Evolutionary conservation across 208 protist genomes (phyloP).

Genomic region (Wallacemonas sp.): DNA sequence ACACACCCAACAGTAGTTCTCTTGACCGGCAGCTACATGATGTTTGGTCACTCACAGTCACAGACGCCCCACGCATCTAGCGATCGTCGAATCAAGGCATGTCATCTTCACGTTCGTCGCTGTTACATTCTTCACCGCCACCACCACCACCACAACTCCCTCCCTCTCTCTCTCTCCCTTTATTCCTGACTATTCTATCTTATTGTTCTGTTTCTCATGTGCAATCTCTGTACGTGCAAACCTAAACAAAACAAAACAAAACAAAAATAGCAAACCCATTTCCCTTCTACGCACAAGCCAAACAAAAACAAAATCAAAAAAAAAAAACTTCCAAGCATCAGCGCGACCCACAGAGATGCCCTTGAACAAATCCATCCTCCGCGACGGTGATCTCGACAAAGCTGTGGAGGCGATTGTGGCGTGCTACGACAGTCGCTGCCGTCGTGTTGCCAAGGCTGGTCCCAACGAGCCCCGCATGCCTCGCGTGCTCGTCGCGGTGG

Average conservation of each 20-base stretch:
- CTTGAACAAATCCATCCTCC: conserved; percentile 7
- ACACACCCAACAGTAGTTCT: no score
- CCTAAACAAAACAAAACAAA: conserved; percentile 7
- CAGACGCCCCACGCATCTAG: no score
- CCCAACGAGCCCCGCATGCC: conserved; percentile 11
- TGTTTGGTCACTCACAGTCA: no score
- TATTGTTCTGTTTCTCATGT: no score
- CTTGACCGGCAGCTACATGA: no score
- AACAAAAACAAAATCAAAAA: conserved; percentile 10
- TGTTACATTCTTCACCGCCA: neutral
- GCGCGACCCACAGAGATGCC: neutral
- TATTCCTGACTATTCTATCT: no score
- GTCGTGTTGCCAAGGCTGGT: neutral
- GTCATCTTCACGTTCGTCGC: no score
- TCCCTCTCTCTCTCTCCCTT: conserved; percentile 9
- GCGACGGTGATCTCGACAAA: conserved; percentile 14
- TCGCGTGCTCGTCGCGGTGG: conserved; percentile 70
- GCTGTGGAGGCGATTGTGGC: conserved; percentile 21
- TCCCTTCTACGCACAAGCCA: conserved; percentile 11
- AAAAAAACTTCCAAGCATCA: conserved; percentile 1
- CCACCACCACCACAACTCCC: neutral
- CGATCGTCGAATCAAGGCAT: no score
- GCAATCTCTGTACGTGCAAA: neutral
- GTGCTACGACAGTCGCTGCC: neutral
- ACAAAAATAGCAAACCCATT: neutral